phyloP scores from a whole-genome alignment of 1,284 basidiomycete genomes.

The Phlebopus sp. region DNA sequence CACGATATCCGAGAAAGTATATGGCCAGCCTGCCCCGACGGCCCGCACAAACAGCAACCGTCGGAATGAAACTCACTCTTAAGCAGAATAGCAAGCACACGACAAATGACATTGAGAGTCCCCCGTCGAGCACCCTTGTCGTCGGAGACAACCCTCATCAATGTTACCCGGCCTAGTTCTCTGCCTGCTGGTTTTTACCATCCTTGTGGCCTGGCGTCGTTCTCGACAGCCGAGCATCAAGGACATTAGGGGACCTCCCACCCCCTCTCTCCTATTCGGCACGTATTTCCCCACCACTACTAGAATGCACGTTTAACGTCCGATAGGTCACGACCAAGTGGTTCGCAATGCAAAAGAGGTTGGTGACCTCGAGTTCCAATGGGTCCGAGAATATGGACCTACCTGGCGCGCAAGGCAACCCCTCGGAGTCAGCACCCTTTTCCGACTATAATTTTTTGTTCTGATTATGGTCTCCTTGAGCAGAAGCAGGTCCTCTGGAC shows the following conservation, averaged over 20 bases:
- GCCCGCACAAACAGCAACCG: no score
- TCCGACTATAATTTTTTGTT: neutral
- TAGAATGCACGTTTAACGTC: neutral
- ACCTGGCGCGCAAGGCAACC: slow-evolving; percentile 27
- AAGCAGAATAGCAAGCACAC: no score
- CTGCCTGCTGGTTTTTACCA: neutral
- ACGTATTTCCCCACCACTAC: neutral
- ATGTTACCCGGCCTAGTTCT: slow-evolving; percentile 1
- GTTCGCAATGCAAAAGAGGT: slow-evolving; percentile 28
- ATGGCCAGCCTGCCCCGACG: no score
- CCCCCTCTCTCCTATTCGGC: slow-evolving; percentile 6
- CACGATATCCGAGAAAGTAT: no score
- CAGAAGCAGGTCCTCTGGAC: slow-evolving; percentile 22
- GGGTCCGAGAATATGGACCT: slow-evolving; percentile 31
- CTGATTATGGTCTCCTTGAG: neutral
- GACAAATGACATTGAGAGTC: no score
- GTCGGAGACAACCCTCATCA: no score
- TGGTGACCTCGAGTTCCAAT: slow-evolving; percentile 30
- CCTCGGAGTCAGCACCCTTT: slow-evolving; percentile 24
- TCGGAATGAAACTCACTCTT: no score
- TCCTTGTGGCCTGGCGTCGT: slow-evolving; percentile 6
- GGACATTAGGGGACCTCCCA: slow-evolving; percentile 7
- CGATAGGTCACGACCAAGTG: slow-evolving; percentile 23
- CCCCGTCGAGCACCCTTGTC: no score
- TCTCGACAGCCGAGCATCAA: slow-evolving; percentile 3